Conservation (phyloP, 768 basidiomycete species). For the Boletus sp. region DNA sequence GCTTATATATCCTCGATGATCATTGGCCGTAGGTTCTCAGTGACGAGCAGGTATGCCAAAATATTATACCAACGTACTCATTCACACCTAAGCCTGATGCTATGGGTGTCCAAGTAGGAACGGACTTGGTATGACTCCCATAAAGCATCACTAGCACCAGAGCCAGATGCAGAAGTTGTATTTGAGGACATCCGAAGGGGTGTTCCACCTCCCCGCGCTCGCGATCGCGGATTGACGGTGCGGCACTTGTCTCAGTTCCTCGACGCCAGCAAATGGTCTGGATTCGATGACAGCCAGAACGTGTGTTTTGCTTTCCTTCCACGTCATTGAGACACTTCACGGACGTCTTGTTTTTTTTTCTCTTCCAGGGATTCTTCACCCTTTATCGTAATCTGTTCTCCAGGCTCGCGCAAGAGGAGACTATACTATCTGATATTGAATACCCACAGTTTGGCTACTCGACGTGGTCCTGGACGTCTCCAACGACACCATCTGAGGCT, state of each 20-base stretch:
- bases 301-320: conserved; percentile 37
- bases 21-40: conserved; percentile 79
- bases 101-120: conserved; percentile 60
- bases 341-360: neutral
- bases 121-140: conserved; percentile 98
- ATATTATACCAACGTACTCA: conserved; percentile 4
- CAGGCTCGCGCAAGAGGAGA: conserved; percentile 80
- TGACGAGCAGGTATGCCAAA: conserved; percentile 79
- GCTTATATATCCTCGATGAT: neutral
- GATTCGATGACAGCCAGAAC: conserved; percentile 59
- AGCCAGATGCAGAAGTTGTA: conserved; percentile 79
- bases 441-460: conserved; percentile 85
- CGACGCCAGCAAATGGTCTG: conserved; percentile 63
- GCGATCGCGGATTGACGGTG: conserved; percentile 74
- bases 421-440: conserved; percentile 37
- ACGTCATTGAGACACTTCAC: neutral
- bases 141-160: conserved; percentile 71
- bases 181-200: conserved; percentile 85
- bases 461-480: conserved; percentile 64
- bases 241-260: conserved; percentile 85
- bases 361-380: conserved; percentile 76
- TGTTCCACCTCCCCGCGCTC: conserved; percentile 45
- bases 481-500: conserved; percentile 44
- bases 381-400: conserved; percentile 86
- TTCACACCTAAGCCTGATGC: conserved; percentile 12